These are phyloP conservation scores for Dictyostelium brefeldianum DNA, from an alignment of 78 protist species.

Conservation along the genomic window DNA sequence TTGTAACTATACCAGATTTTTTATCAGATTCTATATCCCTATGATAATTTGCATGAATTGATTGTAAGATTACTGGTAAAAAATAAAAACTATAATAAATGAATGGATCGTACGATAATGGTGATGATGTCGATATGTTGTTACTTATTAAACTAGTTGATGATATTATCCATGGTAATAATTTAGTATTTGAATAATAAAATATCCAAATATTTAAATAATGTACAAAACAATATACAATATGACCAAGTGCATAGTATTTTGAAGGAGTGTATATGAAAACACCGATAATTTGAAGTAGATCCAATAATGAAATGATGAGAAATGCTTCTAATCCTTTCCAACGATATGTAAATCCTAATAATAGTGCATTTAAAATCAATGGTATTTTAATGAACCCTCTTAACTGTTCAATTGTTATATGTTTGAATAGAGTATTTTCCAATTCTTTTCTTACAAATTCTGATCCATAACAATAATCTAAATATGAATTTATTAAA, in stretches of 20 bases:
- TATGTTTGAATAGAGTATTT: background rate
- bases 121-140: background rate
- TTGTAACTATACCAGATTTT: slow-evolving; percentile 1
- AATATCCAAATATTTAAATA: slow-evolving; percentile 13
- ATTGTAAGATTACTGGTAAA: background rate
- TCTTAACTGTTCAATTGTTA: background rate
- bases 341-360: background rate
- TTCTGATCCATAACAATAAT: background rate
- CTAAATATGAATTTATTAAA: slow-evolving; percentile 13
- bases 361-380: background rate
- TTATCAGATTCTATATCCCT: slow-evolving; percentile 19
- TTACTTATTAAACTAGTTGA: background rate
- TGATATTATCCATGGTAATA: background rate
- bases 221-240: background rate
- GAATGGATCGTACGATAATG: background rate
- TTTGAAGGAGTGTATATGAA: background rate
- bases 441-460: background rate
- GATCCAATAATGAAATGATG: background rate
- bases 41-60: slow-evolving; percentile 24
- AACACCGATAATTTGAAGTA: slow-evolving; percentile 2
- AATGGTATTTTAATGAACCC: slow-evolving; percentile 1
- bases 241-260: background rate
- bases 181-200: slow-evolving; percentile 8
- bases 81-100: slow-evolving; percentile 21
- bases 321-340: background rate